Base-by-base conservation (phyloP, 2,329 filamentous ascomycete genomes). In the Colletotrichum sp. region DNA sequence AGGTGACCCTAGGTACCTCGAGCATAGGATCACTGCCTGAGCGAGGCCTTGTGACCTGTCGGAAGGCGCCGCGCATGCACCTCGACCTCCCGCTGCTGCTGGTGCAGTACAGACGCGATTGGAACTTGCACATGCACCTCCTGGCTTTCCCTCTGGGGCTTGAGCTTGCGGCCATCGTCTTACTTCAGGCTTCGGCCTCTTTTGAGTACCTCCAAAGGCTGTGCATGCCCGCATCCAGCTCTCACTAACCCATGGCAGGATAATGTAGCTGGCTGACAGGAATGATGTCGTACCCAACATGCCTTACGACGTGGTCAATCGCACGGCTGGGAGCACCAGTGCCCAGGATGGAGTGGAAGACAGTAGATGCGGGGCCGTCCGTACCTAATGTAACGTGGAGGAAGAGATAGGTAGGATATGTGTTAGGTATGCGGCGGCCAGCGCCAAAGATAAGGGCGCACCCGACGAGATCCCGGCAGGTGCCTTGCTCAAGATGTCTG, bases 21-120 rank as follows among this genome's bases (percentile, higher is more conserved):
- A 64, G 32, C 61, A 27, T 39, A 64, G 69, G 61, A 57, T 63
- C 28, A 63, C 73, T 71, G 61, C 69, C 55, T 57, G 57, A 75
- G 72, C 28, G 39, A 61, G 69, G 55, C 48, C 73, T 61, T 55
- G 65, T 75, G 73, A 75, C 69, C 63, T 61, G 64, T 75, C 69
- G 73, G 73, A 75, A 67, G 73, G 69, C 73, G 73, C 73, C 73
- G 73, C 55, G 61, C 28, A 28, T 67, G 60, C 30, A 32, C 34
- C 64, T 67, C 64, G 19, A 66, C n/a, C n/a, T 48, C 34, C 64
- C 44, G 28, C 25, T 19, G 16, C 36, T 52, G 44, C 19, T n/a
- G 44, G n/a, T 48, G 30, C 63, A 63, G 59, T 30, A 63, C 27
- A n/a, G 44, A 19, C 19, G n/a, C 44, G 6, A 13, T 52, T 52